phyloP scores from a whole-genome alignment of 148 eudicot species.

The Camellia japonica region DNA sequence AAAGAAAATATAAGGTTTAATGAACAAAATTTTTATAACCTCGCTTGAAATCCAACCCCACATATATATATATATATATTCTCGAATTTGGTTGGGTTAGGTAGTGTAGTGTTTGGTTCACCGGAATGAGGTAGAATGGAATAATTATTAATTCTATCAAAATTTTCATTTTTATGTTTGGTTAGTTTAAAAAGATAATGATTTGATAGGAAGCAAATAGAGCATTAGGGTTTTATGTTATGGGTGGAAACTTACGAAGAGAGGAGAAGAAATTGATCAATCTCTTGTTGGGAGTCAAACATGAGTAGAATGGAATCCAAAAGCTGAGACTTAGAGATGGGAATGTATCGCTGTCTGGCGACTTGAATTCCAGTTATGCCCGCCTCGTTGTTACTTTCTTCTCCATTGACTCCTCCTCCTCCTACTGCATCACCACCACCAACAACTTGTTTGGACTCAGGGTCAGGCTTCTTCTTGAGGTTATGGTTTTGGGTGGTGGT shows the following conservation, averaged over 20 bases:
- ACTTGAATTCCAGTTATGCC: constrained; percentile 49
- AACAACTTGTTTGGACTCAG: background rate
- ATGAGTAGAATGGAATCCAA: constrained; percentile 48
- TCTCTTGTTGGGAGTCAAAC: constrained; percentile 36
- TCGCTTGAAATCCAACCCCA: too few species aligned
- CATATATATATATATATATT: too few species aligned
- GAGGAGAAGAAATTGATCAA: constrained; percentile 45
- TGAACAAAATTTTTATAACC: too few species aligned
- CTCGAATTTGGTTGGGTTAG: too few species aligned
- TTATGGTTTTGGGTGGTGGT: too few species aligned
- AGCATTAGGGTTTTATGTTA: background rate
- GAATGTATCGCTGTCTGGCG: constrained; percentile 63
- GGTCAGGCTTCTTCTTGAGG: background rate
- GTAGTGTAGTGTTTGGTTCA: too few species aligned
- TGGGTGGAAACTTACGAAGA: constrained; percentile 36
- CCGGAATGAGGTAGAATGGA: too few species aligned
- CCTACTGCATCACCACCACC: background rate
- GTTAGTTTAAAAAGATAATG: background rate
- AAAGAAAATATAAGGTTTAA: too few species aligned
- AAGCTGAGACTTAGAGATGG: constrained; percentile 62
- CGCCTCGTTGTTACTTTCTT: background rate
- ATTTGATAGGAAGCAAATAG: background rate
- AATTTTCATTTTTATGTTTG: too few species aligned
- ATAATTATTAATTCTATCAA: background rate
- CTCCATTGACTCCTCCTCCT: background rate